Evolutionary conservation across 164 flowering plant species (phyloP).

Genomic region (Piper longum): DNA sequence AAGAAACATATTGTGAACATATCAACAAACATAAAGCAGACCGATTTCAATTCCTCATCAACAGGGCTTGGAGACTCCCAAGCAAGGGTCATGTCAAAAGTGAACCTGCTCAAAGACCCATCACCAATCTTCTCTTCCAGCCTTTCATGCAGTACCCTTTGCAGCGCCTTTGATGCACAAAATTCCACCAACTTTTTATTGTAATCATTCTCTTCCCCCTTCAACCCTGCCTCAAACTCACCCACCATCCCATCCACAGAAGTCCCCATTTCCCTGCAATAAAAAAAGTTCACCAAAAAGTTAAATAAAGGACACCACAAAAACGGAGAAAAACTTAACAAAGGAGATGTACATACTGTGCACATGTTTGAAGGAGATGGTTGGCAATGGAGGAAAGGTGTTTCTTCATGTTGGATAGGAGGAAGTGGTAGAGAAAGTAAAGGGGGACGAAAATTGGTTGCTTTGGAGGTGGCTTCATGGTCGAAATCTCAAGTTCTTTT

Average conservation of each 20-base stretch:
- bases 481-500: too few relatives aligned
- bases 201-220: slow-evolving; percentile 25
- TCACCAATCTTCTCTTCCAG: slow-evolving; percentile 42
- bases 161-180: slow-evolving; percentile 49
- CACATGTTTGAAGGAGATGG: slow-evolving; percentile 32
- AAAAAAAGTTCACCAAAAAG: background rate
- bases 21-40: slow-evolving; percentile 4
- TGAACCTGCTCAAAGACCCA: slow-evolving; percentile 57
- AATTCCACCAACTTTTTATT: slow-evolving; percentile 61
- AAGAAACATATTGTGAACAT: too few relatives aligned
- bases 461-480: too few relatives aligned
- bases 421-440: too few relatives aligned
- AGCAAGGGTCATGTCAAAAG: slow-evolving; percentile 88
- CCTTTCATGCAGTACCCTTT: slow-evolving; percentile 13
- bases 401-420: slow-evolving; percentile 19
- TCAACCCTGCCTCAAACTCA: slow-evolving; percentile 51
- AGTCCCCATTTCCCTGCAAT: slow-evolving; percentile 36
- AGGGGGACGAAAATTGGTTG: too few relatives aligned
- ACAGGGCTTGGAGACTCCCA: slow-evolving; percentile 57
- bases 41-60: slow-evolving; percentile 28
- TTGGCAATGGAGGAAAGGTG: slow-evolving; percentile 72
- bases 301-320: background rate
- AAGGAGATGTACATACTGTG: slow-evolving; percentile 25
- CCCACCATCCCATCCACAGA: slow-evolving; percentile 37
- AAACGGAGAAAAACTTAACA: background rate